These are phyloP conservation scores for Malus orientalis DNA, from an alignment of 306 rosid species.

Conservation along the genomic window DNA sequence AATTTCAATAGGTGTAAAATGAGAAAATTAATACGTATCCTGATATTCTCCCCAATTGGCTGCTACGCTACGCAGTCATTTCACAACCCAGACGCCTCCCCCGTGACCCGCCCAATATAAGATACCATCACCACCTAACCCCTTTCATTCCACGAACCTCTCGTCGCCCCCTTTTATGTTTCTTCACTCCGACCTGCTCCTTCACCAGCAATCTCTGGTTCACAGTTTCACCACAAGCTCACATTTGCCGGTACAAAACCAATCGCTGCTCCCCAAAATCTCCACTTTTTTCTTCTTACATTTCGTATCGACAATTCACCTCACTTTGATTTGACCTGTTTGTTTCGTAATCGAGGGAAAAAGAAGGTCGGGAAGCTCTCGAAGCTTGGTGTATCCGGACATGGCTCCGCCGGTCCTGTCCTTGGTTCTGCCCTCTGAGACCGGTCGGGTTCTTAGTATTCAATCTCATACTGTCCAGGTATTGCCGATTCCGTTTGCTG, in stretches of 20 bases:
- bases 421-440: conserved; percentile 55
- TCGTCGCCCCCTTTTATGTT: conserved; percentile 13
- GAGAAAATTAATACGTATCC: too few species aligned
- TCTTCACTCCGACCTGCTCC: conserved; percentile 3
- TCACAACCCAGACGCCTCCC: background rate
- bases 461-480: conserved; percentile 88
- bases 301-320: background rate
- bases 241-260: conserved; percentile 24
- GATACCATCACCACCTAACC: background rate
- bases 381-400: conserved; percentile 11
- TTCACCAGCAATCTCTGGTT: background rate
- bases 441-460: conserved; percentile 78
- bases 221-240: conserved; percentile 7
- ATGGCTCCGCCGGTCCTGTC: conserved; percentile 78
- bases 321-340: background rate
- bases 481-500: background rate
- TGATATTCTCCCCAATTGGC: too few species aligned
- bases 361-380: conserved; percentile 6
- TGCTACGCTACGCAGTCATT: too few species aligned
- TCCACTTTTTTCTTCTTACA: background rate
- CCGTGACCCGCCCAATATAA: background rate
- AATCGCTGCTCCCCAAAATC: background rate
- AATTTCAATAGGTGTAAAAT: too few species aligned
- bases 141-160: background rate
- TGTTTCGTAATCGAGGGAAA: background rate